Evolutionary conservation across 2,329 filamentous ascomycete species (phyloP).

Genomic region (Cladorrhinum sp.): DNA sequence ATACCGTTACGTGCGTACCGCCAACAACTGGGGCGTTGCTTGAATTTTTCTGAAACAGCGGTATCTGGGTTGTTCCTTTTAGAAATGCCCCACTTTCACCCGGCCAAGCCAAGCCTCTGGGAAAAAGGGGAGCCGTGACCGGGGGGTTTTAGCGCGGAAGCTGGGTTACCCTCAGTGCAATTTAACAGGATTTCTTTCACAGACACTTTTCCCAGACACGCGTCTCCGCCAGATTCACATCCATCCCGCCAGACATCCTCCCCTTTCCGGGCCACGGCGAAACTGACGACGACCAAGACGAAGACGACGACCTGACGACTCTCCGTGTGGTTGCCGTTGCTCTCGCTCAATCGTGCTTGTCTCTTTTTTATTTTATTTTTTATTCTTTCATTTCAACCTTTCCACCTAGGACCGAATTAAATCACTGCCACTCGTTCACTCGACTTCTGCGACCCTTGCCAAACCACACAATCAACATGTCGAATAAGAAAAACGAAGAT

Average conservation of each 20-base stretch:
- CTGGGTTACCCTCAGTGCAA: constrained; percentile 22
- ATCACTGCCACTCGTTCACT: constrained; percentile 16
- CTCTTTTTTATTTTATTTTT: background rate
- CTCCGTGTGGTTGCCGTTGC: constrained; percentile 11
- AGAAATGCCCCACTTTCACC: constrained; percentile 5
- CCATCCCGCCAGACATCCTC: constrained; percentile 10
- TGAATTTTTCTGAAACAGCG: constrained; percentile 3
- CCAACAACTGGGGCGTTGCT: background rate
- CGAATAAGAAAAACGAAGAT: constrained; percentile 87
- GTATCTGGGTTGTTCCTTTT: background rate
- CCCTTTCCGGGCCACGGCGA: constrained; percentile 9
- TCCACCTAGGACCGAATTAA: background rate
- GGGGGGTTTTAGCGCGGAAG: constrained; percentile 9
- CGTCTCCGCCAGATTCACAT: constrained; percentile 16
- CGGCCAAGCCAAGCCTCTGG: constrained; percentile 8
- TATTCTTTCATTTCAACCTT: too few relatives aligned
- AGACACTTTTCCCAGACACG: constrained; percentile 20
- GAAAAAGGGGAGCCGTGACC: constrained; percentile 22
- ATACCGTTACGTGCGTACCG: background rate
- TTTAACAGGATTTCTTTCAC: constrained; percentile 27
- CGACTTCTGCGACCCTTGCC: constrained; percentile 7
- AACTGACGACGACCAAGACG: background rate
- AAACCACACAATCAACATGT: constrained; percentile 53
- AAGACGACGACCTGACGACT: constrained; percentile 7
- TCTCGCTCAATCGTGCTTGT: constrained; percentile 2